Conservation (phyloP, 1,139 yeast genomes). For the Kluyveromyces marxianus region DNA sequence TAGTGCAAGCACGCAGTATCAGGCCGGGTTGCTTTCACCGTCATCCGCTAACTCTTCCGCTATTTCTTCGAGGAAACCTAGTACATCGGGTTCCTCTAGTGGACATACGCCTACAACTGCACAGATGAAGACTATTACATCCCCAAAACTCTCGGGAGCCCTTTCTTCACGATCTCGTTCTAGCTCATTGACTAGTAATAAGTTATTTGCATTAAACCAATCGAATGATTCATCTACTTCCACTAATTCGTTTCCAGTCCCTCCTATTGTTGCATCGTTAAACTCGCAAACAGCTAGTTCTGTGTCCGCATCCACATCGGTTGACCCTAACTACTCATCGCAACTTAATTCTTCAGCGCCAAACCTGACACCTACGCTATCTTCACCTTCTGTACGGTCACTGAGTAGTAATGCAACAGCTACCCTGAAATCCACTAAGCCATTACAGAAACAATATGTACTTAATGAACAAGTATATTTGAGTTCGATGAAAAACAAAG, state of each 20-base stretch:
- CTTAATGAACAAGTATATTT: slow-evolving; percentile 66
- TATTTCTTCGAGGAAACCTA: slow-evolving; percentile 9
- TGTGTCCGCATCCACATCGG: slow-evolving; percentile 7
- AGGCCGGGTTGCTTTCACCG: slow-evolving; percentile 4
- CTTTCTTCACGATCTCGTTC: slow-evolving; percentile 8
- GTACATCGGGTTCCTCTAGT: slow-evolving; percentile 9
- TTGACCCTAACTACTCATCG: background rate
- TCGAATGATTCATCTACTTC: slow-evolving; percentile 6
- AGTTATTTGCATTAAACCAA: slow-evolving; percentile 5
- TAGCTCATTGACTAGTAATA: slow-evolving; percentile 10
- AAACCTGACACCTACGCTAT: slow-evolving; percentile 4
- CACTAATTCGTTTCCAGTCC: slow-evolving; percentile 19
- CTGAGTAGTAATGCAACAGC: slow-evolving; percentile 16
- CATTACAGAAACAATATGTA: slow-evolving; percentile 26
- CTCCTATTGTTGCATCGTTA: slow-evolving; percentile 20
- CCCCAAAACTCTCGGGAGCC: slow-evolving; percentile 3
- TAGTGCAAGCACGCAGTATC: background rate
- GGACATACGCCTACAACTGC: slow-evolving; percentile 2
- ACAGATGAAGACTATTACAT: background rate
- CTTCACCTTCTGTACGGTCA: slow-evolving; percentile 18
- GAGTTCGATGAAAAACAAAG: slow-evolving; percentile 54
- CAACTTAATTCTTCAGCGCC: slow-evolving; percentile 7
- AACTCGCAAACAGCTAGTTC: slow-evolving; percentile 16
- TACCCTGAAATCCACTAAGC: slow-evolving; percentile 20
- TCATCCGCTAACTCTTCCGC: slow-evolving; percentile 8